phyloP scores from a whole-genome alignment of 2,329 filamentous ascomycete species.

The Penicillium sp. region DNA sequence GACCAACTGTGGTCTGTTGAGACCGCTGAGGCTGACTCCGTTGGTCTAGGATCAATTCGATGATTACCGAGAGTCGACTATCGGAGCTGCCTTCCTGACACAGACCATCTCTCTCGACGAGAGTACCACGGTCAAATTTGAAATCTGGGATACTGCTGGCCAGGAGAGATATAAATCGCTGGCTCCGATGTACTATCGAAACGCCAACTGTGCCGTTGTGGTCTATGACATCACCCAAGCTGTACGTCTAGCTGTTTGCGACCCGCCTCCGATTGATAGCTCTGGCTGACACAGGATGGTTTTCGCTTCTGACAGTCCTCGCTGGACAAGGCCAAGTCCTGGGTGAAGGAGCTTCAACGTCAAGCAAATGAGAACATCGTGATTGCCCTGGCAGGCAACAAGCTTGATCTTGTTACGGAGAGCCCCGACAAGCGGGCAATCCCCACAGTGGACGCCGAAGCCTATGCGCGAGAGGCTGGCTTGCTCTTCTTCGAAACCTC shows the following conservation, averaged over 20 bases:
- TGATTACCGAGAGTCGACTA: conserved; percentile 94
- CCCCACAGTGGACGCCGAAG: conserved; percentile 81
- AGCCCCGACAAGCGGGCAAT: conserved; percentile 96
- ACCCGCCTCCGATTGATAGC: conserved; percentile 1
- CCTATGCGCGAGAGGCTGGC: conserved; percentile 88
- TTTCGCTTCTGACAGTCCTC: conserved; percentile 63
- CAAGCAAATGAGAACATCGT: conserved; percentile 99
- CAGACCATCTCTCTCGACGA: conserved; percentile 98
- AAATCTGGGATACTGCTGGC: conserved; percentile 98
- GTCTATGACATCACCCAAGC: conserved; percentile 99
- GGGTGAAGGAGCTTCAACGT: conserved; percentile 97
- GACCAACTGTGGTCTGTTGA: no score
- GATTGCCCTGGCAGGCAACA: conserved; percentile 96
- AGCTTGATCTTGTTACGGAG: conserved; percentile 91
- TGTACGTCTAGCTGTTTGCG: conserved; percentile 57
- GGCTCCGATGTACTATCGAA: conserved; percentile 99
- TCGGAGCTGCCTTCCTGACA: conserved; percentile 96
- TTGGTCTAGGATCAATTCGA: conserved; percentile 91
- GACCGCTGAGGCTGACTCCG: no score
- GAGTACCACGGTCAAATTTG: conserved; percentile 97
- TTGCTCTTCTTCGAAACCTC: conserved; percentile 98
- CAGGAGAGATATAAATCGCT: conserved; percentile 99
- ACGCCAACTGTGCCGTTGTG: conserved; percentile 98
- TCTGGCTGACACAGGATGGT: background rate
- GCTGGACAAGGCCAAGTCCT: conserved; percentile 97